Conservation (phyloP, 768 basidiomycete species). For the Hemileccinum rubropunctum region DNA sequence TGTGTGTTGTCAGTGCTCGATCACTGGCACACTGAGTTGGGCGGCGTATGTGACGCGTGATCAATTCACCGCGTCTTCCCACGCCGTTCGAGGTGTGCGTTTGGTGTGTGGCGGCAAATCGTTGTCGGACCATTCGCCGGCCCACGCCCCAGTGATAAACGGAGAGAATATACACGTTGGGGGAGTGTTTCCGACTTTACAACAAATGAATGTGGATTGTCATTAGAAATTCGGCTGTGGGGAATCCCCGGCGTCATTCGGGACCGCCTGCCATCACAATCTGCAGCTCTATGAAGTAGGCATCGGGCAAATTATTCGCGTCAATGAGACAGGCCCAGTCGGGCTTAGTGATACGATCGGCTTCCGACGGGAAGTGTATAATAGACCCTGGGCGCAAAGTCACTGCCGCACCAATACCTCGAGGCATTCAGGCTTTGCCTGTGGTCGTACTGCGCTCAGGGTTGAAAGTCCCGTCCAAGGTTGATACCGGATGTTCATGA, state of each 20-base stretch:
- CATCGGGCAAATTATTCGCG: slow-evolving; percentile 8
- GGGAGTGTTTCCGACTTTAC: slow-evolving; percentile 17
- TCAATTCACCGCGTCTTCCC: slow-evolving; percentile 24
- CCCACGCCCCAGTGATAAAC: slow-evolving; percentile 21
- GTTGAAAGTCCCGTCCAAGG: slow-evolving; percentile 23
- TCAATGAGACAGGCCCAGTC: slow-evolving; percentile 10
- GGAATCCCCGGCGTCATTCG: slow-evolving; percentile 19
- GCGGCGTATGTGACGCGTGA: slow-evolving; percentile 21
- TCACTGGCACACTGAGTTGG: slow-evolving; percentile 47
- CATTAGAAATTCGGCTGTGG: slow-evolving; percentile 24
- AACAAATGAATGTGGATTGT: slow-evolving; percentile 29
- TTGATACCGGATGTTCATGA: slow-evolving; percentile 9
- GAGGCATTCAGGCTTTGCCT: slow-evolving; percentile 26
- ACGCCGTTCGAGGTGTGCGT: slow-evolving; percentile 16
- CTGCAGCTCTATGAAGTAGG: background rate
- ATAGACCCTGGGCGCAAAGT: slow-evolving; percentile 27
- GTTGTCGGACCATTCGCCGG: slow-evolving; percentile 19
- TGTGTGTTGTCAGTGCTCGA: slow-evolving; percentile 54
- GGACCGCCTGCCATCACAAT: slow-evolving; percentile 19
- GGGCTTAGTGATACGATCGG: slow-evolving; percentile 23
- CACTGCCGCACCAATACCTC: slow-evolving; percentile 32
- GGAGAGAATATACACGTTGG: slow-evolving; percentile 32
- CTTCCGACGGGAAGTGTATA: slow-evolving; percentile 28
- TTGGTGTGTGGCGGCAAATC: slow-evolving; percentile 19
- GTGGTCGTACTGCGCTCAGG: slow-evolving; percentile 29